Conservation (phyloP, 495 filamentous ascomycete genomes). For the Talaromyces nanjingensis region DNA sequence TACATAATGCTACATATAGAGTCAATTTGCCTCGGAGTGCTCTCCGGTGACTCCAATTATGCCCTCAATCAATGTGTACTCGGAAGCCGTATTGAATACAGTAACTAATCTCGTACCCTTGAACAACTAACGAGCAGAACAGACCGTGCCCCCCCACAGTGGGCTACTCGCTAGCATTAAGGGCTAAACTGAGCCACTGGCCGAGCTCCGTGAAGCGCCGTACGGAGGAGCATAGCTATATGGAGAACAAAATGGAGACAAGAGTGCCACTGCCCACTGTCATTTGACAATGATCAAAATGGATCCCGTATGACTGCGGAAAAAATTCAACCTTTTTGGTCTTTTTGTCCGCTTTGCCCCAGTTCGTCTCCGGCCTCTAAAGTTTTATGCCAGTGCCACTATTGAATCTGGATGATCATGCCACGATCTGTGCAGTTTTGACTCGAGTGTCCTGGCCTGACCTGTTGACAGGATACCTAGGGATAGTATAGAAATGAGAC, state of each 20-base stretch:
- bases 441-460: background rate
- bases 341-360: background rate
- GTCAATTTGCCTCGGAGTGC: background rate
- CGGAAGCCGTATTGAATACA: background rate
- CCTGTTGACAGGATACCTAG: background rate
- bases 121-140: background rate
- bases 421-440: background rate
- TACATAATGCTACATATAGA: background rate
- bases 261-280: background rate
- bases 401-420: background rate
- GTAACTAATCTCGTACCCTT: background rate
- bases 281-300: background rate
- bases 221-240: background rate
- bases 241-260: background rate
- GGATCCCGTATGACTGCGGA: background rate
- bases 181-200: constrained; percentile 2
- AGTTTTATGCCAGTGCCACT: background rate
- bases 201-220: constrained; percentile 3
- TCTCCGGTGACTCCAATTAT: background rate
- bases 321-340: background rate
- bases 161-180: constrained; percentile 2
- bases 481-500: background rate
- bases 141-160: background rate
- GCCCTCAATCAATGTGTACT: background rate
- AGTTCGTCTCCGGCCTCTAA: background rate